These are phyloP conservation scores for Meira miltonrushii DNA, from an alignment of 1,284 basidiomycete genomes.

Conservation along the genomic window DNA sequence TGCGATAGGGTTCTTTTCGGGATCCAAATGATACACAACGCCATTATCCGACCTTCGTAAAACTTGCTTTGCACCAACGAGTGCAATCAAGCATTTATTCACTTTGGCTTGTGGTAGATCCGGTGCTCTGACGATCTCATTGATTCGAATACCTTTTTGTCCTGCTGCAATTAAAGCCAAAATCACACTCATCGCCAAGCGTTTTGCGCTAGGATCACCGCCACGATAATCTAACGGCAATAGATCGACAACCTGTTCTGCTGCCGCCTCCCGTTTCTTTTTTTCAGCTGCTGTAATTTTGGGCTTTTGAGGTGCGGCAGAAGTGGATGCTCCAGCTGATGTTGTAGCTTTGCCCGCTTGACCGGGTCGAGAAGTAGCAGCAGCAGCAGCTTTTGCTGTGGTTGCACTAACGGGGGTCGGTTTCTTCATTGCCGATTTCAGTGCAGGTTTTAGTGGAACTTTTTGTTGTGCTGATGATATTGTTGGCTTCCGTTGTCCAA, in stretches of 20 bases:
- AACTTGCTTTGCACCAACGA: conserved; percentile 81
- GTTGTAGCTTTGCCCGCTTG: conserved; percentile 65
- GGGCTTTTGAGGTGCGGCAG: conserved; percentile 55
- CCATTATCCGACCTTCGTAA: conserved; percentile 59
- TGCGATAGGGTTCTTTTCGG: conserved; percentile 16
- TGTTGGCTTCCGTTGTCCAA: conserved; percentile 7
- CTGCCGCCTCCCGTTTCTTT: conserved; percentile 63
- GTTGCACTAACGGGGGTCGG: conserved; percentile 1
- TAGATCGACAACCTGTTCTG: conserved; percentile 63
- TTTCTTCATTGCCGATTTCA: conserved; percentile 17
- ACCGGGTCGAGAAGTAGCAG: conserved; percentile 1
- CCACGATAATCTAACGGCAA: conserved; percentile 86
- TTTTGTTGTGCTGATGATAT: conserved; percentile 21
- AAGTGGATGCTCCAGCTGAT: conserved; percentile 53
- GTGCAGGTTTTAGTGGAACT: conserved; percentile 11
- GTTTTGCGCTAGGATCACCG: conserved; percentile 58
- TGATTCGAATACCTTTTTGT: conserved; percentile 53
- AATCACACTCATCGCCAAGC: conserved; percentile 40
- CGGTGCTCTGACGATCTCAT: conserved; percentile 71
- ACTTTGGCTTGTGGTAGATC: conserved; percentile 80
- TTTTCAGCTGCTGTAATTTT: conserved; percentile 74
- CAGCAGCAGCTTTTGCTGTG: not conserved
- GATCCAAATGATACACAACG: conserved; percentile 43
- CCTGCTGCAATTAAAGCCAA: conserved; percentile 42
- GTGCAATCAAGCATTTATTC: conserved; percentile 85